These are phyloP conservation scores for Solanum paucissectum DNA, from an alignment of 257 asterid genomes.

Conservation along the genomic window DNA sequence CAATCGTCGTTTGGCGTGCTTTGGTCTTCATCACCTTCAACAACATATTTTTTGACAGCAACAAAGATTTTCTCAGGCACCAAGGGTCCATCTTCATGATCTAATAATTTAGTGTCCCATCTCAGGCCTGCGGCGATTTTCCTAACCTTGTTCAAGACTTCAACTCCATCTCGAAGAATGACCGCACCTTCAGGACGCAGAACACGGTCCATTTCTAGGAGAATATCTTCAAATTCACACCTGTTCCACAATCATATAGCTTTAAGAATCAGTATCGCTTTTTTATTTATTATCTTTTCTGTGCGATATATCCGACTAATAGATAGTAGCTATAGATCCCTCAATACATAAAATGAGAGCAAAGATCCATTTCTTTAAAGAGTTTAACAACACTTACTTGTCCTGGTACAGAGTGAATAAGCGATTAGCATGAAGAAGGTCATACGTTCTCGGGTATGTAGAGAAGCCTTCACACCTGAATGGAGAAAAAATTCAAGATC, in stretches of 20 bases:
- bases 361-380: not conserved
- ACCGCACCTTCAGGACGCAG: conserved; percentile 75
- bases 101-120: conserved; percentile 67
- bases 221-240: conserved; percentile 78
- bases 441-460: conserved; percentile 90
- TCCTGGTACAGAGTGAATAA: conserved; percentile 60
- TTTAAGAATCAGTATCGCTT: not conserved
- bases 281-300: not conserved
- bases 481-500: not conserved
- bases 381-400: conserved; percentile 41
- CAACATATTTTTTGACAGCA: conserved; percentile 65
- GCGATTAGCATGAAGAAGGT: conserved; percentile 70
- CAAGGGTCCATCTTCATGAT: conserved; percentile 87
- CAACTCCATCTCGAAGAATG: conserved; percentile 69
- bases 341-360: not conserved
- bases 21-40: conserved; percentile 23
- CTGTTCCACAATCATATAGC: conserved; percentile 19
- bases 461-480: conserved; percentile 95
- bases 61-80: conserved; percentile 78
- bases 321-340: not conserved
- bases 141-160: conserved; percentile 61
- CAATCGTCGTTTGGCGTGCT: conserved; percentile 31
- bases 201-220: conserved; percentile 82
- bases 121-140: conserved; percentile 65
- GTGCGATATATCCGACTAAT: not conserved